Evolutionary conservation across 768 basidiomycete genomes (phyloP), one percentile per base, ranked within the genome.

Genomic region (Russula dissimulans): DNA sequence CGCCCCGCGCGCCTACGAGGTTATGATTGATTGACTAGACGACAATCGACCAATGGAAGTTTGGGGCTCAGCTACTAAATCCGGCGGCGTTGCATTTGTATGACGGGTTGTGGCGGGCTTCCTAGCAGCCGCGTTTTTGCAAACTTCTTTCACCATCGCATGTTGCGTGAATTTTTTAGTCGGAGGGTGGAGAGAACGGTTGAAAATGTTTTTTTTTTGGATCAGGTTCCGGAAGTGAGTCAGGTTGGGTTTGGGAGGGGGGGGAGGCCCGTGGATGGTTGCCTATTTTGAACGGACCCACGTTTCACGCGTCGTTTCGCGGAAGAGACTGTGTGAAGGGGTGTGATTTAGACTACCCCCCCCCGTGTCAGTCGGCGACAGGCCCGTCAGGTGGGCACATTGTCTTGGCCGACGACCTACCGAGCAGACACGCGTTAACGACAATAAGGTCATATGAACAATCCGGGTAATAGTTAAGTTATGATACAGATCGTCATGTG

Each of bases 401-500:
- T 38, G 5, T 52, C 14, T 39, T 52, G 36, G 3, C n/a, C n/a
- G 17, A n/a, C 42, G 31, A 17, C 29, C 32, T 7, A 15, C 42
- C 7, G 42, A 18, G 42, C n/a, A n/a, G 42, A 41, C 52, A 54
- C 52, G 39, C 52, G 41, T 9, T 2, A 18, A 10, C 2, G 4
- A 46, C 26, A 36, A 43, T 22, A 44, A 50, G 57, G 57, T 58
- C 42, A 58, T 58, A 58, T 58, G 57, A 45, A n/a, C 41, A 10
- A 10, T 6, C 42, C 42, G 22, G 42, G 42, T 43, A 8, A 12
- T 36, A 26, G 46, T 26, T 48, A 48, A 42, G 12, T 56, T 56
- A 42, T 43, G 29, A 42, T 48, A 29, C 22, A 49, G 56, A 57
- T 50, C 39, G 29, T 26, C 49, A 51, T 58, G 42, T 36, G 42